Base-by-base conservation (phyloP, 23 red algal genomes). In the Pyropia yezoensis region DNA sequence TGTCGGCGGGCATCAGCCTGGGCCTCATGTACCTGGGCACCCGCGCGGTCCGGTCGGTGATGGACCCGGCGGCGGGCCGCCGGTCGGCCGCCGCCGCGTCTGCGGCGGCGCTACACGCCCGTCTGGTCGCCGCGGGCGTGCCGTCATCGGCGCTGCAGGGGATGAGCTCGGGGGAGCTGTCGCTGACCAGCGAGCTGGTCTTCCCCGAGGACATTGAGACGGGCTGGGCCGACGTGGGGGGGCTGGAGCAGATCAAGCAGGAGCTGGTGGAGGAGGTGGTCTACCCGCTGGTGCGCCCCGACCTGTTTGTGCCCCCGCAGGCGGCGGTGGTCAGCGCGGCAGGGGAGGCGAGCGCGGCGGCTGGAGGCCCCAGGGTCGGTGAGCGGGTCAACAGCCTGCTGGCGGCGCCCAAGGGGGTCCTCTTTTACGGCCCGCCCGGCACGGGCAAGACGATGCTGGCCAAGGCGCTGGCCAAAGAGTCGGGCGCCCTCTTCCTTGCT, bases 371-470 rank as follows among this genome's bases (percentile, higher is more conserved):
- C 39, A 1, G 39, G 11, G 39, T 0, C 39, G 39, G 39, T 8
- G 11, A 13, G 0, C 39, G 9, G 39, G 39, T 47, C 11, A 47
- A 47, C 11, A 59, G 25, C 21, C 47, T 87, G 53, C 71, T 87
- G 23, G 54, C 49, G 18, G 80, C 94, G 18, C 80, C 94, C 6
- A 82, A 83, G 25, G 82, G 83, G 5, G 73, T 98, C 52, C 62
- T 98, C 18, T 71, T 91, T 53, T 91, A 88, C 50, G 94, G 94
- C 9, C 94, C 94, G 6, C 94, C 94, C 12, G 94, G 94, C n/a
- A 98, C 94, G 16, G 94, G 94, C 12, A 98, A 98, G 62, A 98
- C 94, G 49, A 78, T 91, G 86, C 85, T 91, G 20, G 94, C 83
- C 49, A 91, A 90, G 51, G 94, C 94, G 5, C 61, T 98, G 26